These are phyloP conservation scores for Colletotrichum nymphaeae DNA, from an alignment of 2,329 filamentous ascomycete species.

Conservation along the genomic window DNA sequence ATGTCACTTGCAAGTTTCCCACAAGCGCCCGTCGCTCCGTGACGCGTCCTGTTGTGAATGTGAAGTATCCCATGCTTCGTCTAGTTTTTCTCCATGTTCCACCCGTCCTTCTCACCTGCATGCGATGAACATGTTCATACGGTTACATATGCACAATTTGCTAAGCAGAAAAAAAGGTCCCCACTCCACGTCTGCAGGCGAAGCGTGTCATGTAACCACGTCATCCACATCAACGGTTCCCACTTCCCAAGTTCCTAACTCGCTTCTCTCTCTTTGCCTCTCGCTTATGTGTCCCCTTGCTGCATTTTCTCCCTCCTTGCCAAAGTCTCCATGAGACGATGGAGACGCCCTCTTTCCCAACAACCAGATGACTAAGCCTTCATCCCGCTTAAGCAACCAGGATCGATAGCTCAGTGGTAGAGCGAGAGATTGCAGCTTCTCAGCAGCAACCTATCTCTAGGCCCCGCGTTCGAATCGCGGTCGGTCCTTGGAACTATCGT, in stretches of 20 bases:
- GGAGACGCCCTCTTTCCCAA: not conserved
- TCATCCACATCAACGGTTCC: not conserved
- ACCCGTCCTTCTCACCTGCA: not conserved
- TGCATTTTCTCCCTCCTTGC: no score
- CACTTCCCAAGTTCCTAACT: conserved; percentile 19
- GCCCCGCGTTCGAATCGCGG: conserved; percentile 36
- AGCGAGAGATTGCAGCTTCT: conserved; percentile 34
- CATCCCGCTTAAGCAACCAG: not conserved
- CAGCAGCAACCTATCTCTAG: conserved; percentile 31
- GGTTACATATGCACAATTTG: conserved; percentile 7
- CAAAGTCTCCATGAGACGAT: conserved; percentile 8
- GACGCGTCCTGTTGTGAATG: not conserved
- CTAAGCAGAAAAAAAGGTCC: not conserved
- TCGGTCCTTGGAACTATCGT: conserved; percentile 19
- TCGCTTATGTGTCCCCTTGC: conserved; percentile 1
- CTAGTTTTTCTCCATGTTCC: not conserved
- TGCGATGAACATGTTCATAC: not conserved
- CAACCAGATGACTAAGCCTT: conserved; percentile 20
- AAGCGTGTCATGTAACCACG: no score
- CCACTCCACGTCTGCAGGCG: no score
- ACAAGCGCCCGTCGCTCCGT: not conserved
- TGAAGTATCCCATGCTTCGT: not conserved
- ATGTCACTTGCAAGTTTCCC: not conserved
- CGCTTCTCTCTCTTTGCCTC: not conserved
- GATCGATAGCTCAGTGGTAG: conserved; percentile 37